A percentile compares a stretch with the other conserved stretches of the same genome.
Evolutionary conservation across 1,139 yeast species (phyloP).

Genomic region (Tardiomyces blankii): DNA sequence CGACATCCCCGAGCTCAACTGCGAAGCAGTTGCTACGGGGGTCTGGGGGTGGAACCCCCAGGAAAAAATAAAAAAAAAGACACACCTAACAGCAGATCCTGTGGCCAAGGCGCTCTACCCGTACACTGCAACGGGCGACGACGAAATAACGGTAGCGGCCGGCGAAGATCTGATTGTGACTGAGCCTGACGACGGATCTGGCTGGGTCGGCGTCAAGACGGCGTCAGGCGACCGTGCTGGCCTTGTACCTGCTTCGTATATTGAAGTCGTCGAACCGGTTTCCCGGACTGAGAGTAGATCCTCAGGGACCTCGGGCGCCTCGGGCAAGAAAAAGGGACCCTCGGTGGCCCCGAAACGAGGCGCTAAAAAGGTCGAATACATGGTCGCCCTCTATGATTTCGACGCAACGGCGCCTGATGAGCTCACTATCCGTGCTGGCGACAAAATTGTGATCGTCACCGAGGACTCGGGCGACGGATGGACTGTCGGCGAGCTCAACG

Average conservation of each 20-base stretch:
- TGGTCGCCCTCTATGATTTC: slow-evolving; percentile 73
- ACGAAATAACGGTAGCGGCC: slow-evolving; percentile 51
- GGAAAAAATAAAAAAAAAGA: too few species aligned
- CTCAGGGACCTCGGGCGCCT: slow-evolving; percentile 11
- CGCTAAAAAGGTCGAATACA: slow-evolving; percentile 48
- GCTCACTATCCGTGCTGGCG: slow-evolving; percentile 61
- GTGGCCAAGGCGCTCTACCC: slow-evolving; percentile 50
- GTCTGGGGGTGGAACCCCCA: too few species aligned
- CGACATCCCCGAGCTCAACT: too few species aligned
- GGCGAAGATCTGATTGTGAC: slow-evolving; percentile 55
- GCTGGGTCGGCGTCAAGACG: slow-evolving; percentile 65
- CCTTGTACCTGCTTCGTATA: slow-evolving; percentile 76
- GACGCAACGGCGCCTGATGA: slow-evolving; percentile 79
- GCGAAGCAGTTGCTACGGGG: too few species aligned
- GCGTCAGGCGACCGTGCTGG: slow-evolving; percentile 46
- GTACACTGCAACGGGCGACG: slow-evolving; percentile 62
- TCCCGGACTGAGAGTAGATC: slow-evolving; percentile 5
- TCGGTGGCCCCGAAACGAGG: slow-evolving; percentile 57
- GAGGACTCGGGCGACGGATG: slow-evolving; percentile 89
- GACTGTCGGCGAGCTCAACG: slow-evolving; percentile 86
- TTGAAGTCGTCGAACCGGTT: slow-evolving; percentile 33
- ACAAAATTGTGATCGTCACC: slow-evolving; percentile 53
- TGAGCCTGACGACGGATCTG: slow-evolving; percentile 77
- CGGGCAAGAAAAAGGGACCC: slow-evolving; percentile 37
- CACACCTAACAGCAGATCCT: too few species aligned